These are phyloP conservation scores for Colletotrichum orchidophilum DNA, from an alignment of 2,329 filamentous ascomycete genomes.

Conservation along the genomic window DNA sequence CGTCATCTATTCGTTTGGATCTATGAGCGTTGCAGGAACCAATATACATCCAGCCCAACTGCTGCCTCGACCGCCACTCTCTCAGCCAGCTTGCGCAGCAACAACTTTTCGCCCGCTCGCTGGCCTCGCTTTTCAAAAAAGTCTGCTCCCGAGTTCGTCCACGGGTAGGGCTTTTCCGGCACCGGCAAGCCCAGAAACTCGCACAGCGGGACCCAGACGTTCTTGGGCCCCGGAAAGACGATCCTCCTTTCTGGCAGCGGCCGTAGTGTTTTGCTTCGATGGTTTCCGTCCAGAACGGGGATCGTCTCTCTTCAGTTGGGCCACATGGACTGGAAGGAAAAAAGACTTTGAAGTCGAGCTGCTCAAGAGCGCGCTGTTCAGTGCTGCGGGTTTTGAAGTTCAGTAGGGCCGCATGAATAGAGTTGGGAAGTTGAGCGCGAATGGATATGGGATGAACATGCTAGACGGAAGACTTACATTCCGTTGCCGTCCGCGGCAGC, in stretches of 20 bases:
- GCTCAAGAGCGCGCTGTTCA: neutral
- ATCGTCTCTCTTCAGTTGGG: neutral
- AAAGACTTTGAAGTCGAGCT: neutral
- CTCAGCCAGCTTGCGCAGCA: neutral
- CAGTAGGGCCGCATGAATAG: neutral
- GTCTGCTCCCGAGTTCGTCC: neutral
- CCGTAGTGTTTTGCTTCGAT: neutral
- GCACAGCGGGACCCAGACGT: neutral
- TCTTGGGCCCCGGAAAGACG: neutral
- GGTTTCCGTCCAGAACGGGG: neutral
- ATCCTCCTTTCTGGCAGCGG: neutral
- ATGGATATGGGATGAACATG: neutral
- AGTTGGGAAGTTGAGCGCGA: neutral
- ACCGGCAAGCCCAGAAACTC: neutral
- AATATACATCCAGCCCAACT: neutral
- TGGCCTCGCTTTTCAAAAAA: neutral
- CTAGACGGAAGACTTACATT: neutral
- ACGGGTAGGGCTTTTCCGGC: neutral
- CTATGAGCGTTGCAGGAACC: neutral
- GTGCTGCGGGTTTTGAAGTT: neutral
- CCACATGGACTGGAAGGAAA: constrained; percentile 10
- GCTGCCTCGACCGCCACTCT: neutral
- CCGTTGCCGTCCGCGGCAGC: neutral
- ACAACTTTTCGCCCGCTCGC: neutral
- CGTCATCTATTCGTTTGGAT: neutral